Percentiles rank a stretch among this genome's conserved stretches.
These are phyloP conservation scores for Cucurbita ficifolia DNA, from an alignment of 306 rosid genomes.

Conservation along the genomic window DNA sequence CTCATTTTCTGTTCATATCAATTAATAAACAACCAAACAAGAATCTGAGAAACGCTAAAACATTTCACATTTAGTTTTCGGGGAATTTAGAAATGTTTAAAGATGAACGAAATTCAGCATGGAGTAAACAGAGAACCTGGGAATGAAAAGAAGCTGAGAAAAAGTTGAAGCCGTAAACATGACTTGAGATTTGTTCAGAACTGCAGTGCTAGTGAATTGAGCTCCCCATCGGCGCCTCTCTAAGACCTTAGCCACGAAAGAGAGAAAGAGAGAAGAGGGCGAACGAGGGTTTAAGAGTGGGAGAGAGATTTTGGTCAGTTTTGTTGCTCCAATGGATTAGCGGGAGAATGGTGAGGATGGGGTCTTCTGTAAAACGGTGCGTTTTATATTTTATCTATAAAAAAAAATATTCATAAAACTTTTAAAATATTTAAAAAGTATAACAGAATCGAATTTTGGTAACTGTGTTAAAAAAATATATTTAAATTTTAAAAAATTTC, in stretches of 20 bases:
- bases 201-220: constrained; percentile 5
- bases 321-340: neutral
- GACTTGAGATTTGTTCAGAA: constrained; percentile 1
- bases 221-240: constrained; percentile 7
- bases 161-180: constrained; percentile 47
- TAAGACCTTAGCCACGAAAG: constrained; percentile 15
- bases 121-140: constrained; percentile 45
- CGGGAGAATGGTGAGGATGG: constrained; percentile 9
- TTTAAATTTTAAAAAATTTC: too few species aligned
- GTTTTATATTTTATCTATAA: too few species aligned
- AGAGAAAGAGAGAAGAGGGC: neutral
- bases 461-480: too few species aligned
- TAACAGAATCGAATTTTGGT: too few species aligned
- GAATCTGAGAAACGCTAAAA: neutral
- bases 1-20: neutral
- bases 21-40: neutral
- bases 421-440: too few species aligned
- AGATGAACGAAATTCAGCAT: neutral
- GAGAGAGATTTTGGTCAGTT: neutral
- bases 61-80: too few species aligned
- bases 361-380: neutral
- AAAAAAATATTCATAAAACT: too few species aligned
- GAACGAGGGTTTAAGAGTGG: constrained; percentile 12
- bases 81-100: neutral
- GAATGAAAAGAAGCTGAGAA: constrained; percentile 36